These are phyloP conservation scores for Entamoeba histolytica DNA, from an alignment of 208 protist genomes.

Conservation along the genomic window DNA sequence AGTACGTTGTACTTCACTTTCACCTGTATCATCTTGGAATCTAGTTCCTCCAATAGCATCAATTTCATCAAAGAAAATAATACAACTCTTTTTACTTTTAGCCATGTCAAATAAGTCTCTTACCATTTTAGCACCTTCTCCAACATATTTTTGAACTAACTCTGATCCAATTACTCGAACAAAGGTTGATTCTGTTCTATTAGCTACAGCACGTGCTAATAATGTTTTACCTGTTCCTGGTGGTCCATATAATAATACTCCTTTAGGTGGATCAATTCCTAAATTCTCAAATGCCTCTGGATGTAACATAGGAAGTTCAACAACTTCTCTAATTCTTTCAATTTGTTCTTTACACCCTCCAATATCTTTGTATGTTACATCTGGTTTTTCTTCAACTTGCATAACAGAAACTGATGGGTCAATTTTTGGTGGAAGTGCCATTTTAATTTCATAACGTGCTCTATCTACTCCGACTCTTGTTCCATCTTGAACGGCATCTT, in stretches of 20 bases:
- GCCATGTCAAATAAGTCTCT: slow-evolving; percentile 94
- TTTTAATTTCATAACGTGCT: slow-evolving; percentile 91
- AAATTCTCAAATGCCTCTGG: slow-evolving; percentile 91
- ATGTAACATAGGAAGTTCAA: slow-evolving; percentile 94
- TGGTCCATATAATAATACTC: no score
- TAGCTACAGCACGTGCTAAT: slow-evolving; percentile 91
- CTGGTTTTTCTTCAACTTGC: slow-evolving; percentile 78
- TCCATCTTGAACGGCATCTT: slow-evolving; percentile 96
- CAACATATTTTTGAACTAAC: slow-evolving; percentile 93
- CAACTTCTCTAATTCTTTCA: slow-evolving; percentile 92
- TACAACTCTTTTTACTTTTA: slow-evolving; percentile 86
- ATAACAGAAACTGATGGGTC: slow-evolving; percentile 98
- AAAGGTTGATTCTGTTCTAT: slow-evolving; percentile 94
- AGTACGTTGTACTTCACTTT: slow-evolving; percentile 94
- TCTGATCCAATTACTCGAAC: slow-evolving; percentile 98
- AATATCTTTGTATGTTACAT: slow-evolving; percentile 95
- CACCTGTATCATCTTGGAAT: slow-evolving; percentile 52
- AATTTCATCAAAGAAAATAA: slow-evolving; percentile 99
- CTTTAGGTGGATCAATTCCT: slow-evolving; percentile 98
- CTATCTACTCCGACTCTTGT: slow-evolving; percentile 82
- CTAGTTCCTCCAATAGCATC: slow-evolving; percentile 87
- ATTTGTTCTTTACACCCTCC: slow-evolving; percentile 97
- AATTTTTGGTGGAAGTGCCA: slow-evolving; percentile 97
- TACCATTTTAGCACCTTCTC: slow-evolving; percentile 95
- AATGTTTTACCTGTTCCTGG: slow-evolving; percentile 98